Evolutionary conservation across 768 basidiomycete species (phyloP), one percentile per base, ranked within the genome.

Genomic region (Boletus tylopilopsis): DNA sequence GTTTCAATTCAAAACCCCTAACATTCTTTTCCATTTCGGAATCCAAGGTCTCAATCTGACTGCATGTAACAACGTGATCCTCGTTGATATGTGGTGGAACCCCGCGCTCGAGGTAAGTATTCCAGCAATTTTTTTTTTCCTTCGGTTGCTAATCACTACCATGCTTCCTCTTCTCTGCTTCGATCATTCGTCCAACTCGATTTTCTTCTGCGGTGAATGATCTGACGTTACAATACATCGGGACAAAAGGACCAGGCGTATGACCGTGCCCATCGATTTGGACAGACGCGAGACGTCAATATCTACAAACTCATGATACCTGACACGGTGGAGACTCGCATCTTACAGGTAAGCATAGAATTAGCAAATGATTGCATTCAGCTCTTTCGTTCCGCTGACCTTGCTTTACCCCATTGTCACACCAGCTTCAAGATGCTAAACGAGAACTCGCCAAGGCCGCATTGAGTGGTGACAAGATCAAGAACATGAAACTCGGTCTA

Each of bases 11-110:
- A 29, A 40, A 42, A 41, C 13, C 7, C 40, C 40, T 30, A 25
- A 23, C 19, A 5, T 27, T 16, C 25, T 3, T 38, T 33, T 22
- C 38, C 48, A 37, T 49, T 51, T 16, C n/a, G 53, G 32, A 45
- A 19, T 37, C 49, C 19, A 55, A 83, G 92, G 93, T 38, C 79
- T 97, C 38, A 96, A 97, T 64, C 64, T 97, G 60, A 93, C 92
- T 0, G 85, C 84, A 32, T 97, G 94, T 69, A 95, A 94, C 66
- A 91, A 95, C 56, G 94, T 97, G 33, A 87, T 97, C 57, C 77
- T 97, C 4, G 80, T 92, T 48, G 95, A 96, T 64, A 70, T 94
- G 51, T 97, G 94, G 94, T 97, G 94, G 92, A 88, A 92, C 65
- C 90, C 90, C 10, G 90, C 88, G 0, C 74, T 90, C 5, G 89